Conservation (phyloP, 139 green algal genomes). For the Edaphochlamys debaryana region DNA sequence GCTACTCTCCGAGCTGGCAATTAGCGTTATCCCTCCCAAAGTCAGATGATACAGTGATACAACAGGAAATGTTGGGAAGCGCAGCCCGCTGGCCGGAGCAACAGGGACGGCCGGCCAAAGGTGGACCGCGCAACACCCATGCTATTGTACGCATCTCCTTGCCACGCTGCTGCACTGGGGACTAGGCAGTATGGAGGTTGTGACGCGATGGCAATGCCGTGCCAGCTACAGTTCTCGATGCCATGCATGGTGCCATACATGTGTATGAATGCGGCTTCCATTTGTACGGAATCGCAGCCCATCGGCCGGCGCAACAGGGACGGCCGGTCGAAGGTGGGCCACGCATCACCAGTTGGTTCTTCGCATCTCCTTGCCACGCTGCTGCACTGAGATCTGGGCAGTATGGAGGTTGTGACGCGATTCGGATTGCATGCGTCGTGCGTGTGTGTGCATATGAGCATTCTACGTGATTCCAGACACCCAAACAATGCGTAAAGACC, state of each 20-base stretch:
- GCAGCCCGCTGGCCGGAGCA: background rate
- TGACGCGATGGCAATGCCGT: background rate
- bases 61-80: too few species aligned
- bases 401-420: constrained; percentile 54
- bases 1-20: too few species aligned
- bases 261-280: too few species aligned
- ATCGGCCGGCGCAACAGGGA: too few species aligned
- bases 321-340: too few species aligned
- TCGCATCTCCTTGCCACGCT: constrained; percentile 53
- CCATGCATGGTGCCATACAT: too few species aligned
- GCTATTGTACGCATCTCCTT: constrained; percentile 43
- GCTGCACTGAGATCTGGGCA: constrained; percentile 26
- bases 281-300: too few species aligned
- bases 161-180: constrained; percentile 44
- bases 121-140: background rate
- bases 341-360: constrained; percentile 8
- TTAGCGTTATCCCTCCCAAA: too few species aligned
- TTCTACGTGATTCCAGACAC: background rate
- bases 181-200: constrained; percentile 37
- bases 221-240: too few species aligned
- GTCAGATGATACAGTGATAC: too few species aligned
- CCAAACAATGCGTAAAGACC: too few species aligned
- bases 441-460: background rate
- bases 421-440: background rate
- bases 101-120: background rate